Evolutionary conservation across 371 early-diverging fungal genomes (phyloP), one percentile per base, ranked within the genome.

Genomic region (Mucor irregularis): DNA sequence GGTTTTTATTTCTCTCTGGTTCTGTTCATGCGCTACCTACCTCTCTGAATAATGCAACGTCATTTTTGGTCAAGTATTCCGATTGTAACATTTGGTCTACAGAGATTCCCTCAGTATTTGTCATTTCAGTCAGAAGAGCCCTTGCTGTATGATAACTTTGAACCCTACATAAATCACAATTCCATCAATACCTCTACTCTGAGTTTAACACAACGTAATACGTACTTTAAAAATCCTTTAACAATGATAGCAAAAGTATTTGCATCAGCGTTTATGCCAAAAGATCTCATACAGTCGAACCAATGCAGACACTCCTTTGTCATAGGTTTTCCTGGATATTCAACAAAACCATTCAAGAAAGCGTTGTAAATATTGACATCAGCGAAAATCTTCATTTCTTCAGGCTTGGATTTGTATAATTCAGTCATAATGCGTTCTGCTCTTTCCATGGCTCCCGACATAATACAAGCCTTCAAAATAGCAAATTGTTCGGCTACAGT

Each of bases 291-390:
- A 5, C 73, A 54, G 51, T 84, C 81, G 56, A 89, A 90, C 94
- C 95, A 96, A 35, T 82, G 68, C 24, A 90, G 61, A 9, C 92
- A 93, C 44, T 85, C 74, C 17, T 72, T 70, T 22, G 78, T 75
- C 54, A 81, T 66, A 13, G 88, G 83, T 11, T 34, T 44, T 21
- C 17, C 4, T 11, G 61, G 39, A 9, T 73, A 68, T 17, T 74
- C 79, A 34, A 93, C 69, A 55, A 89, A 84, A 0, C 89, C 89
- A 47, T 90, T 87, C 28, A 95, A 66, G 38, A 96, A 91, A 24
- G 87, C 70, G 65, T 97, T 96, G 66, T 94, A 86, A 49, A 95
- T 73, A 33, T 83, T 78, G 11, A 84, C 80, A 57, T 92, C 89
- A 9, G 86, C 83, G 30, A 83, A 69, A 28, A 85, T 66, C 52